A percentile compares a stretch with the other conserved stretches of the same genome.
phyloP scores from a whole-genome alignment of 2,329 filamentous ascomycete species.

The Phaeosphaeria sp. region DNA sequence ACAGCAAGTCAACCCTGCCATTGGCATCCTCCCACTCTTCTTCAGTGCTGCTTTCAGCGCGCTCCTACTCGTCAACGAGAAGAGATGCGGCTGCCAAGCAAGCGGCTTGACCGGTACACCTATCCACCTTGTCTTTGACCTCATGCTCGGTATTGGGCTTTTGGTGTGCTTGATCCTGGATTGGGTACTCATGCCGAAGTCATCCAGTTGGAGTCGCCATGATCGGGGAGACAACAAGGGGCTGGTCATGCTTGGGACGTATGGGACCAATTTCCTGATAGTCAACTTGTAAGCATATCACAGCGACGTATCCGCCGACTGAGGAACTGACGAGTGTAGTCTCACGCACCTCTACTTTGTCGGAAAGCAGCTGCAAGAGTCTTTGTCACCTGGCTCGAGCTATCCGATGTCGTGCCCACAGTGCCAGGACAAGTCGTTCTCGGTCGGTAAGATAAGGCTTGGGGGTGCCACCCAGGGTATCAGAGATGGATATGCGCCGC shows the following conservation, averaged over 20 bases:
- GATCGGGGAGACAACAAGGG: not conserved
- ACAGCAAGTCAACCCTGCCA: slow-evolving; percentile 31
- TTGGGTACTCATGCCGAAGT: slow-evolving; percentile 31
- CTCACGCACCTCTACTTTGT: slow-evolving; percentile 34
- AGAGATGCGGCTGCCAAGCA: slow-evolving; percentile 29
- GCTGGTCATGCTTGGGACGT: slow-evolving; percentile 32
- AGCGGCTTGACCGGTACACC: slow-evolving; percentile 34
- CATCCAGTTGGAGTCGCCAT: no score
- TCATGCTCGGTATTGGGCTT: slow-evolving; percentile 24
- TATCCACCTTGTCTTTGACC: slow-evolving; percentile 32
- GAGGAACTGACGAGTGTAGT: slow-evolving; percentile 15
- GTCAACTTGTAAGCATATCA: slow-evolving; percentile 32
- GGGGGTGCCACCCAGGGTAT: not conserved
- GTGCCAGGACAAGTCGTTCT: slow-evolving; percentile 28
- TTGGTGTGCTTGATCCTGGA: slow-evolving; percentile 31
- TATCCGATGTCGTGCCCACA: slow-evolving; percentile 32
- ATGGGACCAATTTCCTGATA: slow-evolving; percentile 35
- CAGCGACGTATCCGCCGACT: not conserved
- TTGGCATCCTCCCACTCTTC: slow-evolving; percentile 37
- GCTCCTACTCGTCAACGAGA: slow-evolving; percentile 32
- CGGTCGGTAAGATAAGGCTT: slow-evolving; percentile 15
- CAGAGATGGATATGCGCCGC: slow-evolving; percentile 26
- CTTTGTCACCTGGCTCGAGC: slow-evolving; percentile 14
- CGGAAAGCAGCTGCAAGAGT: slow-evolving; percentile 20
- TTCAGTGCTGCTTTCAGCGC: slow-evolving; percentile 30